phyloP scores from a whole-genome alignment of 129 eudicot species.

The Escallonia rubra region DNA sequence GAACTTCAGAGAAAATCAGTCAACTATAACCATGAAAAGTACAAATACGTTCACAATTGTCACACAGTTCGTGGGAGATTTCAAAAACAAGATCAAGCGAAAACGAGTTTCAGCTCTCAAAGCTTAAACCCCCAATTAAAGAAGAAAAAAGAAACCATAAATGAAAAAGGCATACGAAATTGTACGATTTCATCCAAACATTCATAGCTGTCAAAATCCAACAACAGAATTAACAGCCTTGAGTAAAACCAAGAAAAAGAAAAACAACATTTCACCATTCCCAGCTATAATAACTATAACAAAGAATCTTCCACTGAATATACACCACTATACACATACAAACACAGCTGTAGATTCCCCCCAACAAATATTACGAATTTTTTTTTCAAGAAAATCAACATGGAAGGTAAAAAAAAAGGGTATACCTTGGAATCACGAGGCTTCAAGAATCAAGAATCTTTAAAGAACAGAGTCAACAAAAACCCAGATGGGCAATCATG shows the following conservation, averaged over 20 bases:
- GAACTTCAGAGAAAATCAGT: background rate
- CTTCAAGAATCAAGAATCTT: background rate
- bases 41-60: background rate
- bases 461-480: background rate
- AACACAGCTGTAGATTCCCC: background rate
- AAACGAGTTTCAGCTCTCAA: background rate
- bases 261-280: background rate
- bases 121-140: background rate
- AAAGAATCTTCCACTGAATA: background rate
- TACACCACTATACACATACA: background rate
- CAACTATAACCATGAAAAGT: background rate
- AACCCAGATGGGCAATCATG: background rate
- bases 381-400: background rate
- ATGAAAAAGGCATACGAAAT: background rate
- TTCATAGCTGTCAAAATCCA: constrained; percentile 6
- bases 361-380: background rate
- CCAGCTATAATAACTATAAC: constrained; percentile 6
- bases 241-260: background rate
- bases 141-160: background rate
- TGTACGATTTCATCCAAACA: background rate
- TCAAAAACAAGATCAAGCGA: background rate
- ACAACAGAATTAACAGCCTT: background rate
- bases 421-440: constrained; percentile 2
- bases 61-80: background rate
- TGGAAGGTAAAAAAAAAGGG: background rate